Evolutionary conservation across 257 asterid species (phyloP), one percentile per base, ranked within the genome.

Genomic region (Nicotiana attenuata): DNA sequence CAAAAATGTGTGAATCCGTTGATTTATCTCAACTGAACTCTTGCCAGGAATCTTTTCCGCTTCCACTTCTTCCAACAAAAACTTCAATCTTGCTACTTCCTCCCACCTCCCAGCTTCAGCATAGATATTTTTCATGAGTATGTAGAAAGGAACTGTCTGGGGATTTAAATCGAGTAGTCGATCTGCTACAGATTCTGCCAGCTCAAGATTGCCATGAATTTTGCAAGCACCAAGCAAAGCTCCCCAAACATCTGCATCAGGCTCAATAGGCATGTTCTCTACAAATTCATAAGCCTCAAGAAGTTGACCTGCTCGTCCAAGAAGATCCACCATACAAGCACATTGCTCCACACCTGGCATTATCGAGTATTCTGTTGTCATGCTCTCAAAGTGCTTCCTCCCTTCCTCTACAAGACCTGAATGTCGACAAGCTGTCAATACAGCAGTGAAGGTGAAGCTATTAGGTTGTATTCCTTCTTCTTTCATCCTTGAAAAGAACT

Each of bases 341-440:
- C 69, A 78, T 13, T 78, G 82, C 55, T 83, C 86, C 52, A 79
- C 16, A 52, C 76, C 78, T 22, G 86, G 86, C 15, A 57, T 53
- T 53, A 83, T 67, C 41, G 45, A 55, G 67, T 83, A 78, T 71
- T 67, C 83, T 55, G 17, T 68, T 24, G 7, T 68, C 86, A 83
- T 83, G 65, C 82, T 79, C 76, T 78, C 81, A 69, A 78, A 83
- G 64, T 78, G 65, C 61, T 45, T 45, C 83, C 66, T 67, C 65
- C 86, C 86, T 83, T 83, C 86, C 65, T 79, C 80, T 0, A 83
- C 76, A 59, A 83, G 83, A 41, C 86, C 86, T 65, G 86, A 68
- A 57, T 83, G 83, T 10, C 80, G 76, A 29, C 86, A 83, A 80
- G 86, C 83, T 66, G 82, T 67, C 60, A 83, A 60, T 59, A 83